A percentile compares a stretch with the other conserved stretches of the same genome.
Conservation (phyloP, 768 basidiomycete species). For the Russula ochroleuca region DNA sequence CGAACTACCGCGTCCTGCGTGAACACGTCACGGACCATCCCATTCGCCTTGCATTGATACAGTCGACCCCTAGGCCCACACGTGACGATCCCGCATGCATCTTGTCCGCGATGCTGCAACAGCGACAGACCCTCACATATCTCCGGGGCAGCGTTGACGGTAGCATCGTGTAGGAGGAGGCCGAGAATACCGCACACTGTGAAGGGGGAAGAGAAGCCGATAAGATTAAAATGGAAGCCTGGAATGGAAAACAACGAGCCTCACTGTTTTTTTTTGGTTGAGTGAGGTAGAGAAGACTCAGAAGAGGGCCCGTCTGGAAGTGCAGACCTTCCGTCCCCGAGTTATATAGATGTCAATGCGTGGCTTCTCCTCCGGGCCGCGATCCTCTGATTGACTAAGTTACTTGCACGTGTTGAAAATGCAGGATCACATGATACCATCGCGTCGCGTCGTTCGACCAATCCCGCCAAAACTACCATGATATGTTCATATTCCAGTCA, state of each 20-base stretch:
- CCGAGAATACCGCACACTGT: conserved; percentile 92
- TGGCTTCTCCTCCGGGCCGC: not conserved
- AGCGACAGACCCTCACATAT: conserved; percentile 94
- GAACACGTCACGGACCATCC: conserved; percentile 98
- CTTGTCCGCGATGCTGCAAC: conserved; percentile 95
- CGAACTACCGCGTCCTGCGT: conserved; percentile 71
- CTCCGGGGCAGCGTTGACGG: conserved; percentile 72
- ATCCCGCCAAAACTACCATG: not conserved
- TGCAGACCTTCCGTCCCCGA: too few species aligned
- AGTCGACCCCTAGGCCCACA: conserved; percentile 93
- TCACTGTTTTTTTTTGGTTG: not conserved
- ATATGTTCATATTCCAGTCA: conserved; percentile 15
- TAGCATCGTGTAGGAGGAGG: conserved; percentile 74
- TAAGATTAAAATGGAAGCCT: not conserved
- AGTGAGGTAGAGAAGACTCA: not conserved
- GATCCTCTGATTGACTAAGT: not conserved
- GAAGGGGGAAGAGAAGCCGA: conserved; percentile 15
- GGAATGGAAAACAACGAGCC: not conserved
- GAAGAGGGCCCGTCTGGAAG: too few species aligned
- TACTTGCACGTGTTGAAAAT: not conserved
- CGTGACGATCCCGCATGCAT: conserved; percentile 96
- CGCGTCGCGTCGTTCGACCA: not conserved
- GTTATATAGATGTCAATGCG: too few species aligned
- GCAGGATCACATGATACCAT: conserved; percentile 2
- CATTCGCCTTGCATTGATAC: conserved; percentile 98